Base-by-base conservation (phyloP, 495 filamentous ascomycete genomes). In the Podospora pseudoanserina region DNA sequence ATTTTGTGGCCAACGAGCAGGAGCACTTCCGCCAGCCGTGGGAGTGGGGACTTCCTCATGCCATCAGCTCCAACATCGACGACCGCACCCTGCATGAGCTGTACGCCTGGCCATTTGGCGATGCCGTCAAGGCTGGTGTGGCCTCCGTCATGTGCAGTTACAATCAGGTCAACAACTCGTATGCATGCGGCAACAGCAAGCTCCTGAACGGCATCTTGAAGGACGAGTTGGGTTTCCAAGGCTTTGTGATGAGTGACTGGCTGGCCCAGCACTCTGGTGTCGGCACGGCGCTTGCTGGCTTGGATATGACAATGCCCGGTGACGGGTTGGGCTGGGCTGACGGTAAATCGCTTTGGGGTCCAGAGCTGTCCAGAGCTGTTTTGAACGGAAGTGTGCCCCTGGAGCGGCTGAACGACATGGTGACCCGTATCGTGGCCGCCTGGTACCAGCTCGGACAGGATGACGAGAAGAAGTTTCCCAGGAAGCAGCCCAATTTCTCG, bases 251-350 rank as follows among this genome's bases (percentile, higher is more conserved):
- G 81, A 91, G 88, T 6, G 94, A 98, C 76, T 98, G 94, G 94
- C 85, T 96, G 5, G 94, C 93, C 5, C 93, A 97, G 75, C 85
- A 91, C 34, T 89, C 88, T 27, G 93, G 94, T 27, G 90, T 97
- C 0, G 86, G 85, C 18, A 90, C 88, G 68, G 90, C 94, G 3
- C 78, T 97, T 23, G 89, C 92, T 23, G 94, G 94, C 1, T 80
- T 98, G 15, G 94, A 97, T 77, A 93, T 97, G 92, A 91, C 86
- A 15, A 97, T 97, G 94, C 95, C 95, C 3, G 94, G 94, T 11
- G 94, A 97, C 78, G 94, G 94, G 1, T 75, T 91, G 11, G 70
- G 70, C 16, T 97, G 92, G 92, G 83, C 83, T 23, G 84, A 94
- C 70, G 94, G 92, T 7, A 77, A 91, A 20, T 89, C 91, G 0